A percentile compares a stretch with the other conserved stretches of the same genome.
Evolutionary conservation across 2,329 filamentous ascomycete genomes (phyloP).

Genomic region (Fusarium coicis): DNA sequence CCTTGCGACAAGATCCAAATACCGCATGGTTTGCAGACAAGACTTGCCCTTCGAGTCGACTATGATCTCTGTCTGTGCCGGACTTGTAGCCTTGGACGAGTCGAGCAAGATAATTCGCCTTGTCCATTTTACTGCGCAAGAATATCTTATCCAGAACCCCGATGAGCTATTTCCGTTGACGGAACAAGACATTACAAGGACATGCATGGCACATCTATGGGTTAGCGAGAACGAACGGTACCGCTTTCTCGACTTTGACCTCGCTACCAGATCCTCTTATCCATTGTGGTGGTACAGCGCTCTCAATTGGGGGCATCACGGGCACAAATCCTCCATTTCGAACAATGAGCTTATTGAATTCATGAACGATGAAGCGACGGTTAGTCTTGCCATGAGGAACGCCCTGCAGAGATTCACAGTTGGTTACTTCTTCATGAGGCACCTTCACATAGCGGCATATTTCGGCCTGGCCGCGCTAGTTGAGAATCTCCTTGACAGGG

Average conservation of each 20-base stretch:
- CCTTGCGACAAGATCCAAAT: neutral
- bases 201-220: neutral
- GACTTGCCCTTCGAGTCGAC: neutral
- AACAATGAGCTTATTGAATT: fast-evolving
- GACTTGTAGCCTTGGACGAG: neutral
- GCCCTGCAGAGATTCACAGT: fast-evolving
- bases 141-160: neutral
- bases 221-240: neutral
- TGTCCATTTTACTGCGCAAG: fast-evolving
- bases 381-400: neutral
- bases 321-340: neutral
- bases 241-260: neutral
- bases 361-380: neutral
- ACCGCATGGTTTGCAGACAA: neutral
- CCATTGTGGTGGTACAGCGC: neutral
- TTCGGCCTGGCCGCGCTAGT: neutral
- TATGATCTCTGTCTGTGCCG: neutral
- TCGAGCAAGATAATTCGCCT: neutral
- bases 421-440: neutral
- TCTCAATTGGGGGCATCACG: neutral
- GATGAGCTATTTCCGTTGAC: fast-evolving
- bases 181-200: neutral
- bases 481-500: neutral
- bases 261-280: fast-evolving
- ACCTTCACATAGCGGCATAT: neutral